Evolutionary conservation across 306 rosid genomes (phyloP), one percentile per base, ranked within the genome.

Genomic region (Ziziphus jujuba): DNA sequence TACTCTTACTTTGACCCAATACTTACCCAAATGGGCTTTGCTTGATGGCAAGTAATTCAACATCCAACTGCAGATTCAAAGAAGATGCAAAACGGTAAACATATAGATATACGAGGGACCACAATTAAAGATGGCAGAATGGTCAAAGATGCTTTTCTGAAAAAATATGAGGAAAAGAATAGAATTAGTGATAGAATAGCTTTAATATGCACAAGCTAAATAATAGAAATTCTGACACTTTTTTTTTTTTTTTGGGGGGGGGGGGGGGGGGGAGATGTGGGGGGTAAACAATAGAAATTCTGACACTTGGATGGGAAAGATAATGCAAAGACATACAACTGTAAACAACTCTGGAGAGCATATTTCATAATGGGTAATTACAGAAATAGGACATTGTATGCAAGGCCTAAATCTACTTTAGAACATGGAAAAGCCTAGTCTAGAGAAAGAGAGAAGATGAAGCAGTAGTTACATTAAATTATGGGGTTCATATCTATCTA

Each of bases 11-110:
- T 10, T 19, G 28, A 65, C 59, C 51, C 40, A 65, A 56, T 74
- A 66, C 89, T 83, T 84, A 90, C 98, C 98, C 98, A 70, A 88
- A 90, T 70, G 98, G 96, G 52, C 81, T 93, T 77, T 90, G 98
- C 69, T 93, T 93, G 83, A 88, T 93, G 63, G 98, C 35, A 58
- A 93, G 91, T 59, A 90, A 77, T 67, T 93, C 98, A 65, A 93
- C 69, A 75, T 90, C 98, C 82, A 90, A 66, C 98, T 86, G 88
- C 80, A 79, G 50, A 67, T 77, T 47, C 66, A 7, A 17, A 59
- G 33, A 72, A 43, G 33, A 79, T 54, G 55, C 35, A 70, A 55
- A 75, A 62, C 54, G 62, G 36, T 81, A 40, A 79, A 64, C 72
- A 62, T 67, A 71, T 22, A 66, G 56, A 43, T 22, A 33, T 61